Percentiles rank a stretch among this genome's conserved stretches.
Evolutionary conservation across 331 rosid genomes (phyloP).

Genomic region (Telfairia occidentalis): DNA sequence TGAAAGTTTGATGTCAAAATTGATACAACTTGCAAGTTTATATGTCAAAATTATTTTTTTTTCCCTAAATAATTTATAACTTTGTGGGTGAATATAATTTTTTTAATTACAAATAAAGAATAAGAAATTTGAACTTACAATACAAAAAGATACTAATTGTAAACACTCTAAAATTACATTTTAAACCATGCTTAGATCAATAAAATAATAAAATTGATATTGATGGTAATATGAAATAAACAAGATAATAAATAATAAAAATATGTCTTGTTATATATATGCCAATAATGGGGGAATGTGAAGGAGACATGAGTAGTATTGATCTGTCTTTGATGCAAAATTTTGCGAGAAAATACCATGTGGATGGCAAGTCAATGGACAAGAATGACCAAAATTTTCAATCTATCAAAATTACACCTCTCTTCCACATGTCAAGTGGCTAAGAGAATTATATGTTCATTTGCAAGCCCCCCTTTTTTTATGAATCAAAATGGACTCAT

Average conservation of each 20-base stretch:
- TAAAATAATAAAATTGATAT: too few relatives aligned
- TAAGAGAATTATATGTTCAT: background rate
- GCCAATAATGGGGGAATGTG: background rate
- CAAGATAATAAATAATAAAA: background rate
- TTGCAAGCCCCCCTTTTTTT: background rate
- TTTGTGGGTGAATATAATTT: too few relatives aligned
- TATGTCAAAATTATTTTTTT: too few relatives aligned
- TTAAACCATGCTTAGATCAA: too few relatives aligned
- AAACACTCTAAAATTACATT: too few relatives aligned
- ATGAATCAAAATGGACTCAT: background rate
- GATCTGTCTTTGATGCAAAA: background rate
- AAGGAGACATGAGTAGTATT: background rate
- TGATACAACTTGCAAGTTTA: too few relatives aligned
- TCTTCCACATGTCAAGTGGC: constrained; percentile 7
- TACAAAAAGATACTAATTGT: too few relatives aligned
- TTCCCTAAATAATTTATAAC: too few relatives aligned
- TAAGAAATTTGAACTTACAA: too few relatives aligned
- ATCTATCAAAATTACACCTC: background rate
- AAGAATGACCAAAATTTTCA: background rate
- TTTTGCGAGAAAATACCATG: background rate
- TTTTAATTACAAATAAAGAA: too few relatives aligned
- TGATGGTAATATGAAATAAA: background rate
- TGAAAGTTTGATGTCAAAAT: too few relatives aligned
- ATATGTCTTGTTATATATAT: background rate
- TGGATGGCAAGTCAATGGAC: background rate